Evolutionary conservation across 2,329 filamentous ascomycete genomes (phyloP).

Genomic region (Lachnellula arida): DNA sequence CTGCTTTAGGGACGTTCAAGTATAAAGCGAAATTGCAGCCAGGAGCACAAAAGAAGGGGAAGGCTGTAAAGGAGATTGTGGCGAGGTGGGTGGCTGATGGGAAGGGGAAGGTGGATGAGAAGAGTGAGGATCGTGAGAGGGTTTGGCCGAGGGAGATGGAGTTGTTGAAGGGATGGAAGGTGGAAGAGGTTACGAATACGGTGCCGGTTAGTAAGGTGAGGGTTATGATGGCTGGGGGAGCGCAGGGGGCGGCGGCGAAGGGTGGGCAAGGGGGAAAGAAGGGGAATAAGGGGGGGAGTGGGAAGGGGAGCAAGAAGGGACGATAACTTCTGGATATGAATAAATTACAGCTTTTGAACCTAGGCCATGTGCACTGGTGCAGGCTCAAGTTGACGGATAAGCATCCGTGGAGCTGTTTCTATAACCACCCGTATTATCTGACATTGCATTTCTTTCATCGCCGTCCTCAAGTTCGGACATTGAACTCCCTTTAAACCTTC

Average conservation of each 20-base stretch:
- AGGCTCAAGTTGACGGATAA: too few relatives aligned
- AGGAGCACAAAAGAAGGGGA: constrained; percentile 85
- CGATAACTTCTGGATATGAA: neutral
- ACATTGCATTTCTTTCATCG: too few relatives aligned
- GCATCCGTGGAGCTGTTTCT: too few relatives aligned
- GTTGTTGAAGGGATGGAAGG: constrained; percentile 72
- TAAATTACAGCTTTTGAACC: too few relatives aligned
- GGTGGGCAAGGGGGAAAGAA: constrained; percentile 29
- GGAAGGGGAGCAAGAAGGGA: constrained; percentile 26
- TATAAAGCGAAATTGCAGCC: constrained; percentile 96
- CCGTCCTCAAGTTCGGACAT: too few relatives aligned
- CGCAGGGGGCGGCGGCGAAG: constrained; percentile 23
- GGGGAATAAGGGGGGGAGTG: constrained; percentile 20
- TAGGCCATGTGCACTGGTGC: too few relatives aligned
- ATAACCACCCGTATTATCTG: too few relatives aligned
- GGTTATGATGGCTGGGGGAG: constrained; percentile 66
- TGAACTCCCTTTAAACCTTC: too few relatives aligned
- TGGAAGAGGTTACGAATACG: constrained; percentile 74
- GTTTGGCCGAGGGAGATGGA: constrained; percentile 88
- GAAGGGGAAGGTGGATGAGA: constrained; percentile 58
- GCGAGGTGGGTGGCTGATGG: constrained; percentile 66
- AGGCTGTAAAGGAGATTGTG: constrained; percentile 87
- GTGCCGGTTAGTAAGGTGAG: constrained; percentile 77
- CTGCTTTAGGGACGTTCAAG: constrained; percentile 65
- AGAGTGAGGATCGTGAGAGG: constrained; percentile 59